Conservation (phyloP, 257 asterid species). For the Paulownia fortunei region DNA sequence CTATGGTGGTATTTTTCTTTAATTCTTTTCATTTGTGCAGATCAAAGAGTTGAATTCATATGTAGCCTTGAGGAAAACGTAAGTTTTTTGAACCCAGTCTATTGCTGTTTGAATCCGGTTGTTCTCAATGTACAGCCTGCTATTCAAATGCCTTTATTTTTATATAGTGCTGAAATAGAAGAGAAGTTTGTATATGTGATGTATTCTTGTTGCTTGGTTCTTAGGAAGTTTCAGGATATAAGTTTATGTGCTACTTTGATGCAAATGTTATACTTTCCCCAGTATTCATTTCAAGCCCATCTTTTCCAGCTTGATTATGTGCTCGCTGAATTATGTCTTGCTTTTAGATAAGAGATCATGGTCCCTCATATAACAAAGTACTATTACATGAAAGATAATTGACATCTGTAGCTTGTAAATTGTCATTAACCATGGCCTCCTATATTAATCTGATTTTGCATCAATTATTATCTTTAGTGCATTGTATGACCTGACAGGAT, state of each 20-base stretch:
- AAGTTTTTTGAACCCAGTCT: constrained; percentile 42
- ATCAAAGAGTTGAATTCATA: constrained; percentile 94
- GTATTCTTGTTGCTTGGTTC: neutral
- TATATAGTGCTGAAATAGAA: neutral
- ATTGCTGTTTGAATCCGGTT: constrained; percentile 14
- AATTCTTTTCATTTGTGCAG: constrained; percentile 54
- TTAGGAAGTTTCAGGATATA: neutral
- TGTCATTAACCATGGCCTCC: neutral
- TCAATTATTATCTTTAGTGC: neutral
- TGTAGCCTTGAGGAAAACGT: constrained; percentile 96
- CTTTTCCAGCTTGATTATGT: no score
- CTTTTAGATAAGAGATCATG: neutral
- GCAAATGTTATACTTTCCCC: neutral
- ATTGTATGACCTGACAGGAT: neutral
- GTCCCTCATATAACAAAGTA: neutral
- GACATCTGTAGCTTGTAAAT: no score
- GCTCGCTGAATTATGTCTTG: neutral
- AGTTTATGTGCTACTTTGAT: neutral
- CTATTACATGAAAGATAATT: neutral
- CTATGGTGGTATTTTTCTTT: neutral
- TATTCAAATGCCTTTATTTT: neutral
- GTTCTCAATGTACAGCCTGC: constrained; percentile 5
- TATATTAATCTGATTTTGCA: neutral
- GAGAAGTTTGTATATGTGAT: neutral
- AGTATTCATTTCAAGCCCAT: no score